phyloP scores from a whole-genome alignment of 768 basidiomycete genomes.

The Pleurotus pulmonarius region DNA sequence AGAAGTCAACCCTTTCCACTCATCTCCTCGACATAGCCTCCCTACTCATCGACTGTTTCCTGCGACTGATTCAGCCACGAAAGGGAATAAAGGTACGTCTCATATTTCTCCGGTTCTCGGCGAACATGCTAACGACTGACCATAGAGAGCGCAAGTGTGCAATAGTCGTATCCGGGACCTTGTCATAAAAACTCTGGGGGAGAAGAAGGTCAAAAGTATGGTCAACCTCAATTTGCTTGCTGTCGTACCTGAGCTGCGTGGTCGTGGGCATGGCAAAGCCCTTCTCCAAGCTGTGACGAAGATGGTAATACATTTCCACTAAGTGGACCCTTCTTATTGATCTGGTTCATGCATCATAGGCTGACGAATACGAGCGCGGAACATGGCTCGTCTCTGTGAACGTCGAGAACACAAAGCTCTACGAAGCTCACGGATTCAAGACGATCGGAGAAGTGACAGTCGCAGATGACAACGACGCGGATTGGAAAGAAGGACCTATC shows the following conservation, averaged over 20 bases:
- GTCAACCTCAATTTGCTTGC: conserved; percentile 1
- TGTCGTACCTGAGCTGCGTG: neutral
- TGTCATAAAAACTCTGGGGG: neutral
- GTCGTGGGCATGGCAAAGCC: neutral
- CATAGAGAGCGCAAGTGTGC: neutral
- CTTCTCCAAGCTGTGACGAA: neutral
- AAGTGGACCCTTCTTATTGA: neutral
- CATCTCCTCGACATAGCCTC: neutral
- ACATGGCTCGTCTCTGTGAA: conserved; percentile 2
- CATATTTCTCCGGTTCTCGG: neutral
- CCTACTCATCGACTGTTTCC: neutral
- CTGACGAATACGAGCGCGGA: neutral
- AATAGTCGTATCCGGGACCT: neutral
- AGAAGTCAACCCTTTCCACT: neutral
- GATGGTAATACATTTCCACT: neutral
- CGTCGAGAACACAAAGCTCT: conserved; percentile 5
- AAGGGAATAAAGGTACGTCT: neutral
- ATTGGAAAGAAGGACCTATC: conserved; percentile 5
- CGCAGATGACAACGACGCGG: conserved; percentile 1
- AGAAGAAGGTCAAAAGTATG: conserved; percentile 2
- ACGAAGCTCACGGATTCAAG: conserved; percentile 1
- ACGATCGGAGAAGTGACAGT: neutral
- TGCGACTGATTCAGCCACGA: neutral
- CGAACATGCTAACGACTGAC: neutral
- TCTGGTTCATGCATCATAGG: neutral